Evolutionary conservation across 2,329 filamentous ascomycete species (phyloP).

Genomic region (Xylaria multiplex): DNA sequence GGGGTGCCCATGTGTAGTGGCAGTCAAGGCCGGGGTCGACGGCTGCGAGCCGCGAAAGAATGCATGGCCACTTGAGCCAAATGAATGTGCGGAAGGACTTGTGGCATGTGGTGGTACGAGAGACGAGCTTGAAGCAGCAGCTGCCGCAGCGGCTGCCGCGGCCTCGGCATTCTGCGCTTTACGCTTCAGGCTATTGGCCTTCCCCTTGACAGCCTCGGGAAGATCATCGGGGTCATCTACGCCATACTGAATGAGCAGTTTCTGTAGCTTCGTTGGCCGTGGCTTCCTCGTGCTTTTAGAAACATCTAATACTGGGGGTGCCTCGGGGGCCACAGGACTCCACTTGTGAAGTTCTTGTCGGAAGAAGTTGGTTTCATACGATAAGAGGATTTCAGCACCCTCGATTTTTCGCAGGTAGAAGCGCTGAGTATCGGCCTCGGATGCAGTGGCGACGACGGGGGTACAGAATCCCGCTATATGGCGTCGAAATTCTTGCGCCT

Average conservation of each 20-base stretch:
- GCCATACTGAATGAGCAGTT: constrained; percentile 87
- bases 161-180: constrained; percentile 72
- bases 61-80: constrained; percentile 46
- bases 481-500: constrained; percentile 83
- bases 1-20: constrained; percentile 50
- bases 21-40: constrained; percentile 51
- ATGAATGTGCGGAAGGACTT: constrained; percentile 51
- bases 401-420: constrained; percentile 98
- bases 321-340: constrained; percentile 86
- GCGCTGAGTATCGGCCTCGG: constrained; percentile 87
- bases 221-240: constrained; percentile 92
- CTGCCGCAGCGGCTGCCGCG: constrained; percentile 49
- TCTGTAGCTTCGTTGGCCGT: constrained; percentile 94
- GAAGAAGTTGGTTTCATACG: constrained; percentile 97
- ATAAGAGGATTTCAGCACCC: constrained; percentile 90
- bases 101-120: constrained; percentile 45
- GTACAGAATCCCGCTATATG: constrained; percentile 85
- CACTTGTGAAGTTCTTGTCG: constrained; percentile 94
- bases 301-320: constrained; percentile 85
- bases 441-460: constrained; percentile 79
- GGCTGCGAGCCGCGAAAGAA: constrained; percentile 53
- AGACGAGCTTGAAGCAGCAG: constrained; percentile 31
- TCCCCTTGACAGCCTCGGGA: constrained; percentile 82
- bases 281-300: constrained; percentile 95
- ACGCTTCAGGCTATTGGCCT: constrained; percentile 77